phyloP scores from a whole-genome alignment of 805 yeast species.

The Yarrowia sp. region DNA sequence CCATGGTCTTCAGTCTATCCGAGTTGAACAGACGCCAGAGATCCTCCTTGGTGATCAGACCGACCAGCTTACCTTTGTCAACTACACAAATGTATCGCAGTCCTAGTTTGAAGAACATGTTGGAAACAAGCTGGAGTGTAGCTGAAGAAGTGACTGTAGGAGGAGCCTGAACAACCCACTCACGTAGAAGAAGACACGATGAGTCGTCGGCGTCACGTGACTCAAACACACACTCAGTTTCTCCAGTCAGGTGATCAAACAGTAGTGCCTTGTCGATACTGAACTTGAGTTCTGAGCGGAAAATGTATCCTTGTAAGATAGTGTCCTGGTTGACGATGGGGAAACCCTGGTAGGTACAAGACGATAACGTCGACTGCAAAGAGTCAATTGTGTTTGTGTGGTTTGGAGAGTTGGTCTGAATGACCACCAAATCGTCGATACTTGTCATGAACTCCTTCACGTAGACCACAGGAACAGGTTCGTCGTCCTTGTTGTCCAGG shows the following conservation, averaged over 20 bases:
- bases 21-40: constrained; percentile 44
- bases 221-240: constrained; percentile 38
- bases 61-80: constrained; percentile 48
- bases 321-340: constrained; percentile 55
- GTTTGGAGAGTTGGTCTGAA: not conserved
- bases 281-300: constrained; percentile 51
- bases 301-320: constrained; percentile 55
- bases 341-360: constrained; percentile 51
- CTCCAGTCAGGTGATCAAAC: constrained; percentile 40
- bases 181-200: constrained; percentile 38
- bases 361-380: constrained; percentile 44
- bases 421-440: constrained; percentile 47
- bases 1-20: constrained; percentile 20
- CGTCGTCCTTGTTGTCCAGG: constrained; percentile 53
- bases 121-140: constrained; percentile 51
- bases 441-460: constrained; percentile 53
- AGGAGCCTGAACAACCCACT: constrained; percentile 46
- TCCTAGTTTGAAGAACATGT: constrained; percentile 53
- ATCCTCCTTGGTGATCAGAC: constrained; percentile 52
- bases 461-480: constrained; percentile 52
- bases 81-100: constrained; percentile 50
- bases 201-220: constrained; percentile 5
- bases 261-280: constrained; percentile 46
- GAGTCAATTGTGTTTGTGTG: constrained; percentile 45
- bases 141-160: constrained; percentile 48